These are phyloP conservation scores for Pythium diclinum DNA, from an alignment of 352 stramenopile genomes.

Conservation along the genomic window DNA sequence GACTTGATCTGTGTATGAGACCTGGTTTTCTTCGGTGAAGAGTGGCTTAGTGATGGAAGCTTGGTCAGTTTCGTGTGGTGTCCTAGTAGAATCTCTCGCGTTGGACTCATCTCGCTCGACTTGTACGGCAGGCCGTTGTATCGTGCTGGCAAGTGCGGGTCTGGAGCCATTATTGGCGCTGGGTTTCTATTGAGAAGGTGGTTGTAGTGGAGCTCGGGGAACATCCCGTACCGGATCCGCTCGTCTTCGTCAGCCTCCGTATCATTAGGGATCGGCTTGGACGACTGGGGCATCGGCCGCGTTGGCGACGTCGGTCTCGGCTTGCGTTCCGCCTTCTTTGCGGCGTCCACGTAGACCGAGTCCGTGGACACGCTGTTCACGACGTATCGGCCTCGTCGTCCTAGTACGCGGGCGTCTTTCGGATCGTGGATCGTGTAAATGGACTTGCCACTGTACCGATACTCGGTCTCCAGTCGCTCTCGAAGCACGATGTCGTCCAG, in stretches of 20 bases:
- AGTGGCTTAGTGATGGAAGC: constrained; percentile 37
- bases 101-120: constrained; percentile 52
- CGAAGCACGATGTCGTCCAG: constrained; percentile 59
- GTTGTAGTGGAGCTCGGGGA: constrained; percentile 19
- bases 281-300: constrained; percentile 22
- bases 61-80: constrained; percentile 48
- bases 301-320: constrained; percentile 18
- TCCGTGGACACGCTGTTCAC: constrained; percentile 23
- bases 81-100: constrained; percentile 47
- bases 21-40: background rate
- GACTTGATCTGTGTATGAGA: background rate
- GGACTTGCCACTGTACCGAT: constrained; percentile 42
- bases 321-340: constrained; percentile 15
- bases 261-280: constrained; percentile 20
- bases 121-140: constrained; percentile 67
- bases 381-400: constrained; percentile 29
- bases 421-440: constrained; percentile 57
- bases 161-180: constrained; percentile 7
- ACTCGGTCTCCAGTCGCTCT: constrained; percentile 37
- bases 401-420: constrained; percentile 27
- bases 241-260: constrained; percentile 21
- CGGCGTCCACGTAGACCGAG: constrained; percentile 21
- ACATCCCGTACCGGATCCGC: constrained; percentile 19
- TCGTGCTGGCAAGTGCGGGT: constrained; percentile 53
- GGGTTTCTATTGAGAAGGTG: constrained; percentile 5